phyloP scores from a whole-genome alignment of 1,284 basidiomycete genomes.

The Heterobasidion occidentale region DNA sequence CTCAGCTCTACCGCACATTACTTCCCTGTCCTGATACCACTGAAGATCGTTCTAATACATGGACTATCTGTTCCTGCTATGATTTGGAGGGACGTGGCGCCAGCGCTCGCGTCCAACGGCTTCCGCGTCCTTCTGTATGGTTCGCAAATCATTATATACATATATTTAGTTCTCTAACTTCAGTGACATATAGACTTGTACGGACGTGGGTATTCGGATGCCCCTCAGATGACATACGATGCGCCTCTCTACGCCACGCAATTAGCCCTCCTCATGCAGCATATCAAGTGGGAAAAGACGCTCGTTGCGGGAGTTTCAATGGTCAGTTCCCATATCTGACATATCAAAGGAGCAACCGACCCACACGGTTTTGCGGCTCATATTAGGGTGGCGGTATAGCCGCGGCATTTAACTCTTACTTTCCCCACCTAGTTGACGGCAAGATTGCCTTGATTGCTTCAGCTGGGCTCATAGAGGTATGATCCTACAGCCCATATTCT shows the following conservation, averaged over 20 bases:
- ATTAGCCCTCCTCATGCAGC: constrained; percentile 74
- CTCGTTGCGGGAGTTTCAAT: constrained; percentile 66
- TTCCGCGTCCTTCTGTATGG: constrained; percentile 71
- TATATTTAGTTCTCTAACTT: neutral
- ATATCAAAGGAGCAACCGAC: neutral
- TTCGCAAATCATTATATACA: constrained; percentile 17
- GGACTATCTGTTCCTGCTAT: constrained; percentile 71
- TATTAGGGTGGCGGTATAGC: constrained; percentile 64
- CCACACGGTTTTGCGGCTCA: neutral
- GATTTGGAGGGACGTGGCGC: constrained; percentile 67
- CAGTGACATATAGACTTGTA: constrained; percentile 51
- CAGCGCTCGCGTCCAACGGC: constrained; percentile 50
- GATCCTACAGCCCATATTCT: constrained; percentile 1
- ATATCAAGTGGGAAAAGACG: constrained; percentile 61
- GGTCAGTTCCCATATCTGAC: constrained; percentile 30
- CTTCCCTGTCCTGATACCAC: constrained; percentile 1
- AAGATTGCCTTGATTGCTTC: constrained; percentile 59
- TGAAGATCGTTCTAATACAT: constrained; percentile 66
- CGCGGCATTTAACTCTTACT: constrained; percentile 58
- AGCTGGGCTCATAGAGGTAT: constrained; percentile 59
- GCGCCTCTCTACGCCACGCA: constrained; percentile 59
- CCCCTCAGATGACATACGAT: constrained; percentile 59
- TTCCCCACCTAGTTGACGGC: constrained; percentile 59
- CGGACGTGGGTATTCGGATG: constrained; percentile 74
- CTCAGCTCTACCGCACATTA: neutral